Percentiles rank a stretch among this genome's conserved stretches.
Evolutionary conservation across 257 asterid genomes (phyloP).

Genomic region (Nicotiana obtusifolia): DNA sequence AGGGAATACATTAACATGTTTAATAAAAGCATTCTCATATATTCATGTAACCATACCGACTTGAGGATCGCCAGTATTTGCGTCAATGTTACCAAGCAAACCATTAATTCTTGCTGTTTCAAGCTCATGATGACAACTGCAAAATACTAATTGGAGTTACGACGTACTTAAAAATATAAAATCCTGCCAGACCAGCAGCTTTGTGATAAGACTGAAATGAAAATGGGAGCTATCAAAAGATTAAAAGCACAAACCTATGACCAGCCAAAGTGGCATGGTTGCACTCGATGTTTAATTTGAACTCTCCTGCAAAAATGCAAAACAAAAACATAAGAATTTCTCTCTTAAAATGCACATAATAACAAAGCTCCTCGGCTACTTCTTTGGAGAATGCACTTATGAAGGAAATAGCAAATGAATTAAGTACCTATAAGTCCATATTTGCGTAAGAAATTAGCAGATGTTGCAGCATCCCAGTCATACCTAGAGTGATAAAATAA

Average conservation of each 20-base stretch:
- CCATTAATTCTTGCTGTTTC: slow-evolving; percentile 99
- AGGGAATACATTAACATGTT: not conserved
- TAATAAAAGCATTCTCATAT: not conserved
- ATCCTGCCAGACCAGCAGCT: not conserved
- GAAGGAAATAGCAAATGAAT: not conserved
- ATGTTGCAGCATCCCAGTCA: slow-evolving; percentile 99
- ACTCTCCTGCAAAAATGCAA: slow-evolving; percentile 52
- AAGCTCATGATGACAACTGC: slow-evolving; percentile 88
- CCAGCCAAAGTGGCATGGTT: slow-evolving; percentile 97
- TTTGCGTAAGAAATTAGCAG: slow-evolving; percentile 90
- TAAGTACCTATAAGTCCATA: slow-evolving; percentile 72
- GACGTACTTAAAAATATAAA: not conserved
- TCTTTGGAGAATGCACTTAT: not conserved
- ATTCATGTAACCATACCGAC: slow-evolving; percentile 34
- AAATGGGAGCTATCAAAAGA: not conserved
- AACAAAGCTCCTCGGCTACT: not conserved
- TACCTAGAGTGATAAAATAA: slow-evolving; percentile 43
- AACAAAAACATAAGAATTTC: not conserved
- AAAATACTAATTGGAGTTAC: not conserved
- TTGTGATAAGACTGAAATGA: not conserved
- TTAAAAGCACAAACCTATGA: slow-evolving; percentile 58
- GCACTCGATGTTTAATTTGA: slow-evolving; percentile 93
- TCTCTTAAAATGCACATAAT: not conserved
- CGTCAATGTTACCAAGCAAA: slow-evolving; percentile 86
- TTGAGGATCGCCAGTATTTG: slow-evolving; percentile 95